Conservation (phyloP, 2,329 filamentous ascomycete genomes). For the Calonectria pseudoturangicola region DNA sequence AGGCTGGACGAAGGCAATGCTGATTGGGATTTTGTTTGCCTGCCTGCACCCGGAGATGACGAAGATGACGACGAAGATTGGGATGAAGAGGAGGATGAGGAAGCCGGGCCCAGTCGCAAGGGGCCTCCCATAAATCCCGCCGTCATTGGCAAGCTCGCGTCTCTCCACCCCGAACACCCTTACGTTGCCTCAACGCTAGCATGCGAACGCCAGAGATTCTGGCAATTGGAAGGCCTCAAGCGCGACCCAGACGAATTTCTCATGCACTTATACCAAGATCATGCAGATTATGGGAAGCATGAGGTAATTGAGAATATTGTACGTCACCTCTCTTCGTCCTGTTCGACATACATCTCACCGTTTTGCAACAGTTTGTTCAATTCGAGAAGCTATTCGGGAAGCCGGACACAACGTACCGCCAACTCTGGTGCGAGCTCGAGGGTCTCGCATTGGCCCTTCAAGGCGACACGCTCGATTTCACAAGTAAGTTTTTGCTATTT, state of each 20-base stretch:
- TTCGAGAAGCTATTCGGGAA: constrained; percentile 52
- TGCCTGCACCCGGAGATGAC: not conserved
- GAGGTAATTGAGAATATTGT: constrained; percentile 65
- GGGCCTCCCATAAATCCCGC: constrained; percentile 9
- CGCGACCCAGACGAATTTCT: constrained; percentile 61
- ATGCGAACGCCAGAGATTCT: constrained; percentile 44
- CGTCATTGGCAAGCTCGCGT: constrained; percentile 43
- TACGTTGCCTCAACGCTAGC: constrained; percentile 47
- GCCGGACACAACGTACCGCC: constrained; percentile 38
- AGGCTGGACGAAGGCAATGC: constrained; percentile 44
- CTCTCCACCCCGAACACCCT: constrained; percentile 43
- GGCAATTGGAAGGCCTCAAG: constrained; percentile 47
- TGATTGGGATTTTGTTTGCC: constrained; percentile 51
- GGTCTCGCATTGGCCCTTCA: constrained; percentile 45
- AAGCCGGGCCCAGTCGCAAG: not conserved
- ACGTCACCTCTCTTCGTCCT: constrained; percentile 23
- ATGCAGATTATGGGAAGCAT: constrained; percentile 61
- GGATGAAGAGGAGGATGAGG: not conserved
- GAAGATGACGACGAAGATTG: not conserved
- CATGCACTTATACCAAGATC: constrained; percentile 67
- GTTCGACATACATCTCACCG: not conserved
- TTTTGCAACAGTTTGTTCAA: constrained; percentile 56
- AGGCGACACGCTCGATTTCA: constrained; percentile 27
- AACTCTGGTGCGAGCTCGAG: constrained; percentile 52
- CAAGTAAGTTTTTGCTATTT: constrained; percentile 26